phyloP scores from a whole-genome alignment of 176 grass and related monocot species.

The Puya raimondii region DNA sequence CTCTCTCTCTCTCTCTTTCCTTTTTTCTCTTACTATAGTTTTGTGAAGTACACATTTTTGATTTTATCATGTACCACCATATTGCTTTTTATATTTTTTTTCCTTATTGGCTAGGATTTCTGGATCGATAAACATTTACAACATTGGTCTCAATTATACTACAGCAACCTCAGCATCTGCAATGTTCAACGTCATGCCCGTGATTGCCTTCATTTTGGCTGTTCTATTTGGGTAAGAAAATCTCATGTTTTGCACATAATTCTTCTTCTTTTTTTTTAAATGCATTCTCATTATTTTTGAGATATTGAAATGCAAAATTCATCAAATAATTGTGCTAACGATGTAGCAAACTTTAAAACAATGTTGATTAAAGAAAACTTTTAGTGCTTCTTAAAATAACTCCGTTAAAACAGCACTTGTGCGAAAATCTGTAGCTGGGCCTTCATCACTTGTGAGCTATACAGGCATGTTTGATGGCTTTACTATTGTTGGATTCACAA shows the following conservation, averaged over 20 bases:
- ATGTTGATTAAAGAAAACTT: not conserved
- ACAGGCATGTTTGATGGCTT: too few relatives aligned
- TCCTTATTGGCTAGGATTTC: conserved; percentile 29
- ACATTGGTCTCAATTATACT: conserved; percentile 51
- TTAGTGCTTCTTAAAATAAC: too few relatives aligned
- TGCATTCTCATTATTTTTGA: not conserved
- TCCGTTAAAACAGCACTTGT: too few relatives aligned
- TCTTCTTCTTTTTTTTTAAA: not conserved
- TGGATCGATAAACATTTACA: conserved; percentile 26
- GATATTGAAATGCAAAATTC: not conserved
- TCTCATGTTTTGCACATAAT: not conserved
- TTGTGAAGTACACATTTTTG: not conserved
- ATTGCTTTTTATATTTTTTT: not conserved
- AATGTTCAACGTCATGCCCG: conserved; percentile 48
- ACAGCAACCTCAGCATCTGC: conserved; percentile 48
- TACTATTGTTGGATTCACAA: too few relatives aligned
- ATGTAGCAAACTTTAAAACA: not conserved
- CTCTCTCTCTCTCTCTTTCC: too few relatives aligned
- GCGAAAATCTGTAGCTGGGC: too few relatives aligned
- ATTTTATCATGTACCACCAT: not conserved
- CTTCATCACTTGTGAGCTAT: too few relatives aligned
- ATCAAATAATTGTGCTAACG: not conserved
- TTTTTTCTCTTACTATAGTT: not conserved
- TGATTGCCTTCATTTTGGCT: conserved; percentile 57
- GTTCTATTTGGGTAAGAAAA: conserved; percentile 42